A percentile compares a stretch with the other conserved stretches of the same genome.
Evolutionary conservation across 73 alveolate species (phyloP).

Genomic region (Stentor roeselii): DNA sequence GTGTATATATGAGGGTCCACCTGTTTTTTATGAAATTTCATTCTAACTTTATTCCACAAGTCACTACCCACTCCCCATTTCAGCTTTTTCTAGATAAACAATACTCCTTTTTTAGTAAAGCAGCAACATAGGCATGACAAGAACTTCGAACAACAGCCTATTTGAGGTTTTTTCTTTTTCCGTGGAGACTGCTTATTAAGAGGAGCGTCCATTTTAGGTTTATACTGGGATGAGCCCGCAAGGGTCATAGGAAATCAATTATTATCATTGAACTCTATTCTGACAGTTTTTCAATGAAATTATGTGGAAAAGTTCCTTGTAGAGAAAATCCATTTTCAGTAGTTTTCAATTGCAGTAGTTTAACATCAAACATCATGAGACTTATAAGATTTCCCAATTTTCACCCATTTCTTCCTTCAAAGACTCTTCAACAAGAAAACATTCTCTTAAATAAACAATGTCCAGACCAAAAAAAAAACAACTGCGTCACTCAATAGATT

Average conservation of each 20-base stretch:
- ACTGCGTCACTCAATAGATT: background rate
- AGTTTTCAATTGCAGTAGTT: no score
- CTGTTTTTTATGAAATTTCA: background rate
- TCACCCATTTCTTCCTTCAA: no score
- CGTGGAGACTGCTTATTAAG: background rate
- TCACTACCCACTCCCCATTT: background rate
- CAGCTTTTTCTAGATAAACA: background rate
- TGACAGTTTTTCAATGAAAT: no score
- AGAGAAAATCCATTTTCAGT: no score
- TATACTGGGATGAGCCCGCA: no score
- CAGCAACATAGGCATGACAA: slow-evolving; percentile 9
- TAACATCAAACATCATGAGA: no score
- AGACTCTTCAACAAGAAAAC: no score
- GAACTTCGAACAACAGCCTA: background rate
- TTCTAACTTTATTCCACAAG: background rate
- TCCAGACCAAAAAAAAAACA: background rate
- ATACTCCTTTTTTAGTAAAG: slow-evolving; percentile 5
- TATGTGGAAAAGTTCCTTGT: no score
- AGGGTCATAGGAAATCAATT: no score
- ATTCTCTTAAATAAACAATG: no score
- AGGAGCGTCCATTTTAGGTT: background rate
- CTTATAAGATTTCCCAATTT: no score
- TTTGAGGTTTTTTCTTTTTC: background rate
- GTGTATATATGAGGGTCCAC: background rate
- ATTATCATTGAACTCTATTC: no score